phyloP scores from a whole-genome alignment of 139 green algal species.

The Chlamydomonas eustigma region DNA sequence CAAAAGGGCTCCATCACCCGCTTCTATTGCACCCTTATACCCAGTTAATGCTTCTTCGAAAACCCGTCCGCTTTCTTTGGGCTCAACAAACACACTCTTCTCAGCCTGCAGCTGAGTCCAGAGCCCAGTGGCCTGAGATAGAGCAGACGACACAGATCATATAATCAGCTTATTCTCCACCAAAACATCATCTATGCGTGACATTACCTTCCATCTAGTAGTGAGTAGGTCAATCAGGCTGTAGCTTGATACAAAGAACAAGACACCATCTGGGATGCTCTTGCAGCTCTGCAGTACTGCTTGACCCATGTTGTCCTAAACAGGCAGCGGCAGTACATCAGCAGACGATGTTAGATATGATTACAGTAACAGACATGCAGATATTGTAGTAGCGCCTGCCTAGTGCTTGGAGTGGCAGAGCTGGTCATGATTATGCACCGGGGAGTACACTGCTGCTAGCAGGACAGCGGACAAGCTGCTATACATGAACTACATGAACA shows the following conservation, averaged over 20 bases:
- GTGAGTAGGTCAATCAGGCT: constrained; percentile 72
- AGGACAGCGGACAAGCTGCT: no score
- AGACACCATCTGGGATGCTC: constrained; percentile 81
- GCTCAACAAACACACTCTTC: constrained; percentile 79
- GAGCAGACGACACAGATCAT: background rate
- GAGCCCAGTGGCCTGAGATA: constrained; percentile 41
- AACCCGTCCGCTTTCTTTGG: constrained; percentile 52
- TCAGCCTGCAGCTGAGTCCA: constrained; percentile 47
- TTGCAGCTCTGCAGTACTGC: constrained; percentile 44
- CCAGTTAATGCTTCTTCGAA: constrained; percentile 67
- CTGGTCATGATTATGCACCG: no score
- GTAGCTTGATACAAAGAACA: constrained; percentile 93
- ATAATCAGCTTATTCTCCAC: background rate
- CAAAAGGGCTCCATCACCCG: constrained; percentile 69
- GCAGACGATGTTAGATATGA: background rate
- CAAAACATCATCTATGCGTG: background rate
- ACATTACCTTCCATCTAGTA: constrained; percentile 66
- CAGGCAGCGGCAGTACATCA: background rate
- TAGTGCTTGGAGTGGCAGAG: no score
- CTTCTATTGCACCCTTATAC: constrained; percentile 68
- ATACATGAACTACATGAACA: no score
- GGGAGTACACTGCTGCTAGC: no score
- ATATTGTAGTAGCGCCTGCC: no score
- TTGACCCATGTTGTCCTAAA: constrained; percentile 60
- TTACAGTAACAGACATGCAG: background rate